Base-by-base conservation (phyloP, 257 asterid genomes). In the Paulownia fortunei region DNA sequence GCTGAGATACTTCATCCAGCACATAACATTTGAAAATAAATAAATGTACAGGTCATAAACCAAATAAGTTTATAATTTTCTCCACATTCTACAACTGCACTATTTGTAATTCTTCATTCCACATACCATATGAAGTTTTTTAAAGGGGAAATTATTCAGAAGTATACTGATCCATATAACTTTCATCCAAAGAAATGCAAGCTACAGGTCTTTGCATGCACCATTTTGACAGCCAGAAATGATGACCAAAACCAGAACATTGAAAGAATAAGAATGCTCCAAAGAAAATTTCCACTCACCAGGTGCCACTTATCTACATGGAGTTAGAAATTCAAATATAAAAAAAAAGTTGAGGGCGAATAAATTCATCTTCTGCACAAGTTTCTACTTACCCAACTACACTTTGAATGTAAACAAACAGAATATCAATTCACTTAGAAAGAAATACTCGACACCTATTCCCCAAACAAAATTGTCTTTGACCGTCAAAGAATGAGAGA, bases 1-100 rank as follows among this genome's bases (percentile, higher is more conserved):
- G 77, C 32, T 60, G 23, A 60, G 47, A 69, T 32, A 74, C n/a
- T 34, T 46, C 70, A 75, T 42, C 54, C 44, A 46, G 69, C 73
- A 66, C 4, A 58, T 54, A 70, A 37, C 13, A 63, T 16, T 64
- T 11, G 26, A 26, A 44, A 64, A 8, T 59, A 60, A 74, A 30
- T 60, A 47, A 26, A 58, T 23, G 58, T 13, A 34, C 11, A 41
- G 72, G 6, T 3, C 15, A 12, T 74, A 69, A 23, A 32, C 59
- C 72, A 54, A 8, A 36, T 44, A 49, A 32, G 66, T 54, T 51
- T 56, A 30, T 11, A 69, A 23, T 10, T 8, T 15, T 18, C 32
- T 9, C 76, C 3, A 21, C 56, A 70, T 27, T 73, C 49, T 23
- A 61, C 54, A 65, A 27, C 18, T 49, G 23, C 34, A 69, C 59